Evolutionary conservation across 2,329 filamentous ascomycete genomes (phyloP).

Genomic region (Aspergillus phoenicis): DNA sequence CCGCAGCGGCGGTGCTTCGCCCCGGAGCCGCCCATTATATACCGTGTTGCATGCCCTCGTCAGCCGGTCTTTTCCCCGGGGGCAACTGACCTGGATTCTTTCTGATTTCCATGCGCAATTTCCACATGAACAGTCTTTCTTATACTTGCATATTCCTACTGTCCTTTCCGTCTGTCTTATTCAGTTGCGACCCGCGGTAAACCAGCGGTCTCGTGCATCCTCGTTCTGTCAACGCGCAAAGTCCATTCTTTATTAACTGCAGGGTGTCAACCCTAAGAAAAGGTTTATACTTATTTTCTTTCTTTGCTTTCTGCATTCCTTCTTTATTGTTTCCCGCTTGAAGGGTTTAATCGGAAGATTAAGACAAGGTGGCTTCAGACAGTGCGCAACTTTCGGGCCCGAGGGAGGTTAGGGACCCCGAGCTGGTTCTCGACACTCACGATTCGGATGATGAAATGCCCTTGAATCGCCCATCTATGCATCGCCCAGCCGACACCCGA

Average conservation of each 20-base stretch:
- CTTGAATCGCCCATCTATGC: constrained; percentile 50
- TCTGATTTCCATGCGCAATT: neutral
- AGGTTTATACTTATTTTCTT: neutral
- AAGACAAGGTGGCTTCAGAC: constrained; percentile 37
- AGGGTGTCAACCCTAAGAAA: neutral
- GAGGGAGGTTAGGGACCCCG: constrained; percentile 33
- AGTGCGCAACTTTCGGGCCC: constrained; percentile 28
- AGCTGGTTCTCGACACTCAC: constrained; percentile 39
- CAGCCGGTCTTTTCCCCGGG: neutral
- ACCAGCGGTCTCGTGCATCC: neutral
- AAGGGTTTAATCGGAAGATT: constrained; percentile 8
- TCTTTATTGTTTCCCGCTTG: neutral
- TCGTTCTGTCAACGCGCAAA: neutral
- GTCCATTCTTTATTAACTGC: neutral
- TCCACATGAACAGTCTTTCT: constrained; percentile 1
- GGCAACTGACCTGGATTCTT: constrained; percentile 2
- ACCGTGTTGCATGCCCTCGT: constrained; percentile 1
- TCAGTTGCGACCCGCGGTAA: neutral
- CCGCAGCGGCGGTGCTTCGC: constrained; percentile 11
- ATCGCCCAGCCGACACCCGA: constrained; percentile 52
- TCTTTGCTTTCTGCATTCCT: neutral
- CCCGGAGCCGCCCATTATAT: constrained; percentile 4
- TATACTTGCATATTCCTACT: neutral
- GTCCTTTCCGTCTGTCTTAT: neutral
- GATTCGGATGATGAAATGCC: constrained; percentile 50